Conservation (phyloP, 257 asterid genomes). For the Solanum corneliomulleri region DNA sequence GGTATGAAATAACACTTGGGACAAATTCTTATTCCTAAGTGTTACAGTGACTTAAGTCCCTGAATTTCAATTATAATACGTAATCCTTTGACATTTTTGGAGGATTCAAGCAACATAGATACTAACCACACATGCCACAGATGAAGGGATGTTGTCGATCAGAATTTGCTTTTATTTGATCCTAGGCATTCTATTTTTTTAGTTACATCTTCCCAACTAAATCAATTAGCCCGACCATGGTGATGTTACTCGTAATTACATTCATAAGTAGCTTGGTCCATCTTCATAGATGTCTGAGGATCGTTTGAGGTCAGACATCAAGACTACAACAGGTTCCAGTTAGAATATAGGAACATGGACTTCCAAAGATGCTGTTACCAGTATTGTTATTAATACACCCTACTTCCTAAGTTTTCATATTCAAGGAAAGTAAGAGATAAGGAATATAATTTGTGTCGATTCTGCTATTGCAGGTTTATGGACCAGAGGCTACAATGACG, state of each 20-base stretch:
- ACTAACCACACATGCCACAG: not conserved
- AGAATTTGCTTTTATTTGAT: not conserved
- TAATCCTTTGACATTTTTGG: not conserved
- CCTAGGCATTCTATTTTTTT: not conserved
- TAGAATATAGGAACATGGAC: not conserved
- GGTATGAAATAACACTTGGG: constrained; percentile 25
- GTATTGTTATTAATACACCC: not conserved
- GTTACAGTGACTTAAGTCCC: not conserved
- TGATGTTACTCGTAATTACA: not conserved
- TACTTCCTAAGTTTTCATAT: not conserved
- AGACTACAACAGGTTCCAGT: no score
- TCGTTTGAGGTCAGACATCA: not conserved
- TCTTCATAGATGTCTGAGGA: not conserved
- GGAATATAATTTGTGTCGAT: not conserved
- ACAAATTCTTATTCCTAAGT: not conserved
- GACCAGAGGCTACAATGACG: constrained; percentile 91
- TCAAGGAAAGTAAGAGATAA: not conserved
- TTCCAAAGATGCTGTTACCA: not conserved
- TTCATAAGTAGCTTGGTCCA: not conserved
- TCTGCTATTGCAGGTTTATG: constrained; percentile 43
- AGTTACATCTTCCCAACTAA: not conserved
- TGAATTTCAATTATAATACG: not conserved
- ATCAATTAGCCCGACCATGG: not conserved
- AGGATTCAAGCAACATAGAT: not conserved
- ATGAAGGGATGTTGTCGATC: not conserved